Evolutionary conservation across 2,329 filamentous ascomycete genomes (phyloP), one percentile per base, ranked within the genome.

Genomic region (Scytalidium sp.): DNA sequence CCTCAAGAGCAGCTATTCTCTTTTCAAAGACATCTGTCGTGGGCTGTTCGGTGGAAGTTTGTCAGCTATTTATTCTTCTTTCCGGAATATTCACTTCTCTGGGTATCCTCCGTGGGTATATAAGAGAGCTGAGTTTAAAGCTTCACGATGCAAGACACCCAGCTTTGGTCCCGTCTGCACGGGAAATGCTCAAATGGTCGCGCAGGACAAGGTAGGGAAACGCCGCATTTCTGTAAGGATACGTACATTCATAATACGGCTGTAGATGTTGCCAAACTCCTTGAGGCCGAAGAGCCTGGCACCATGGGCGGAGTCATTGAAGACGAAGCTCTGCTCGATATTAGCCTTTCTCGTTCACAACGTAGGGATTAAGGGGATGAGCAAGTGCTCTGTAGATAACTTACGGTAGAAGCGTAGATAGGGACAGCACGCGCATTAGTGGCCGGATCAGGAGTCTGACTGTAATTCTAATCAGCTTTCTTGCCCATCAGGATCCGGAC

Each of bases 251-350:
- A 89, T 90, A 63, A 99, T 91, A 57, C 94, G 90, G 69, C 87
- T 94, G 79, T 99, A 99, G 70, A 97, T 96, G 74, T 97, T 97
- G 72, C 92, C 94, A 63, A 90, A 88, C 73, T 97, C 91, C 75
- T 97, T 95, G 70, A 99, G 88, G 66, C 90, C 89, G 67, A 99
- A 99, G 40, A 99, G 85, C 68, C 91, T 85, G 49, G 94, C 94
- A 54, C 90, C 94, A 65, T 97, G 94, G 45, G 91, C 93, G 46
- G 90, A 96, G 75, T 97, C 90, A 81, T 97, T 87, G 81, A 99
- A 99, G 47, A 83, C 84, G 71, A 78, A 99, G 64, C 90, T 96
- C 87, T 91, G 58, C 17, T 47, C 44, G 27, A 8, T 47, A 56
- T 58, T 47, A 61, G 55, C 40, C 47, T 21, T 17, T 48, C 3